Evolutionary conservation across 495 filamentous ascomycete genomes (phyloP), one percentile per base, ranked within the genome.

Genomic region (Daldinia decipiens): DNA sequence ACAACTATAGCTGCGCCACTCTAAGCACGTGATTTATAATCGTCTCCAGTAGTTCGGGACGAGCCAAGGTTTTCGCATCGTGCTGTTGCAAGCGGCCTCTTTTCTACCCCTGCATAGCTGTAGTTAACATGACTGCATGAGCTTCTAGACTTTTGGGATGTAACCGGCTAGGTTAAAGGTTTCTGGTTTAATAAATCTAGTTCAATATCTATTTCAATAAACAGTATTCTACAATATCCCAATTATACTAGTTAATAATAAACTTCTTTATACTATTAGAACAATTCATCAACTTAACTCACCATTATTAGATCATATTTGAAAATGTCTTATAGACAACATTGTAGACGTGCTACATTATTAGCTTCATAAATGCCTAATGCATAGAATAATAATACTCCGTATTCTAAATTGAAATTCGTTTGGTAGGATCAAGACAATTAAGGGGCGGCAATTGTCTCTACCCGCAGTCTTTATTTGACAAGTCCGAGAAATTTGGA

Each of bases 351-450:
- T 19, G 7, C 8, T 47, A 17, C 2, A 24, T 47, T 11, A 2
- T 7, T 19, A 6, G 17, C 17, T 11, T 47, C 43, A 17, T 47
- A 21, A 47, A 47, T 19, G 17, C 27, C 27, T 29, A 29, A 29
- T 7, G 43, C 43, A 47, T 8, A 21, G 17, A 24, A 8, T 21
- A 40, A 56, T 36, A 21, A 47, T 21, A 24, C 43, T 40, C 39
- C 43, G 43, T 47, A 47, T 47, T 47, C 11, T 47, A 47, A 47
- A 8, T 24, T 47, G 43, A 47, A 47, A 47, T 47, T 47, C 1
- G 17, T 8, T 21, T 47, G 43, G 43, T 47, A 47, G 43, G 43
- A 21, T 47, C 17, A 19, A 24, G 43, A 47, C 43, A 47, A 47
- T 47, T 47, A 24, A 17, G 43, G 43, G 17, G 43, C 39, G 19